These are phyloP conservation scores for Bromus sterilis DNA, from an alignment of 176 grass and related monocot genomes.

Conservation along the genomic window DNA sequence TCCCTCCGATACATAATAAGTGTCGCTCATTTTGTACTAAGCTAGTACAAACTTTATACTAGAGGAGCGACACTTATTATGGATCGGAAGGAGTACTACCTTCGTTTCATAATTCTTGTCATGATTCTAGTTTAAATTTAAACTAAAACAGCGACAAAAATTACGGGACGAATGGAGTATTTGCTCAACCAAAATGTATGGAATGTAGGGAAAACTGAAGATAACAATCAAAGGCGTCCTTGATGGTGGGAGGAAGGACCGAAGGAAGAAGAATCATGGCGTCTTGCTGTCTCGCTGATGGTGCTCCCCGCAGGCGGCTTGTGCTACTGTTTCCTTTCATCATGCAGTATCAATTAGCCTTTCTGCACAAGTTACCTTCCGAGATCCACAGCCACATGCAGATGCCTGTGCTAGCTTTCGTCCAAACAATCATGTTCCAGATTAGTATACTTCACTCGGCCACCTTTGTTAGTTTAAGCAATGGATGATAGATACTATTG, in stretches of 20 bases:
- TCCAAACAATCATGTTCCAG: constrained; percentile 31
- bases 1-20: too few species aligned
- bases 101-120: too few species aligned
- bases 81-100: too few species aligned
- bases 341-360: constrained; percentile 49
- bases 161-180: too few species aligned
- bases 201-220: too few species aligned
- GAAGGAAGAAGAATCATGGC: constrained; percentile 39
- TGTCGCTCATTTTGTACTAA: too few species aligned
- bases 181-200: too few species aligned
- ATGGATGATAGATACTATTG: not conserved
- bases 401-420: constrained; percentile 31
- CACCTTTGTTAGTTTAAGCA: not conserved
- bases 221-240: too few species aligned
- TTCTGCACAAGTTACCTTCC: constrained; percentile 58
- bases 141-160: too few species aligned
- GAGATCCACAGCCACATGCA: constrained; percentile 66
- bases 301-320: constrained; percentile 31
- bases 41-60: too few species aligned
- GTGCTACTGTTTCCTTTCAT: constrained; percentile 15
- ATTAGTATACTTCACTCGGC: not conserved
- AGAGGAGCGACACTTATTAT: too few species aligned
- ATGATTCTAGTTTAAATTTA: too few species aligned
- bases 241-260: constrained; percentile 25
- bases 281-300: constrained; percentile 35